Evolutionary conservation across 352 stramenopile genomes (phyloP), one percentile per base, ranked within the genome.

Genomic region (Phytopythium mirpurense): DNA sequence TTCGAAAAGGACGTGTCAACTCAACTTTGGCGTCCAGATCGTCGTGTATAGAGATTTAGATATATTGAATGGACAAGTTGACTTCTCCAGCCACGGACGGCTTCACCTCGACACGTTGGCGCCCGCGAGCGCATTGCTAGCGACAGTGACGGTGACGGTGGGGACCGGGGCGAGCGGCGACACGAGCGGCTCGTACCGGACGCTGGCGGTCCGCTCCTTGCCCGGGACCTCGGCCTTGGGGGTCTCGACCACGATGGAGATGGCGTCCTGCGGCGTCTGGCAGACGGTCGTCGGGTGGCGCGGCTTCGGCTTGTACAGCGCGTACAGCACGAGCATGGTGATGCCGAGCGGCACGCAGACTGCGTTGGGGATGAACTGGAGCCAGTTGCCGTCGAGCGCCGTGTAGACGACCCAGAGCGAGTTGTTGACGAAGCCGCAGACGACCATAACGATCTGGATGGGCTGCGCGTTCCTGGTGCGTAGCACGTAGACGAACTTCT

Each of bases 331-430:
- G 12, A 66, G 35, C 18, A 54, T 60, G 43, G 45, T 66, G 49
- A 59, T 47, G 23, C 53, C 56, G 26, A 63, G 23, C 9, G 50
- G 29, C 10, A 70, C 46, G 50, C 47, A 57, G 53, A 66, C 42
- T 3, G 44, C 64, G 53, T 70, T 66, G 11, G 58, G 62, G 37
- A 54, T 56, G 11, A 61, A 60, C 37, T 68, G 64, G 45, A 73
- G 63, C 60, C 56, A 69, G 51, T 63, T 63, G 24, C 29, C 26
- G 31, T 57, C 52, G 10, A 63, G 32, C 2, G 66, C 46, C 21
- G 70, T 72, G 45, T 78, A 83, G 10, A 70, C 65, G 24, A 83
- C 54, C 74, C 70, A 84, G 9, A 80, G 51, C 4, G 60, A 46
- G 48, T 66, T 76, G 57, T 73, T 78, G 37, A 64, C 41, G 14